Percentiles rank a stretch among this genome's conserved stretches.
phyloP scores from a whole-genome alignment of 179 eudicot species.

The Carnegiea gigantea region DNA sequence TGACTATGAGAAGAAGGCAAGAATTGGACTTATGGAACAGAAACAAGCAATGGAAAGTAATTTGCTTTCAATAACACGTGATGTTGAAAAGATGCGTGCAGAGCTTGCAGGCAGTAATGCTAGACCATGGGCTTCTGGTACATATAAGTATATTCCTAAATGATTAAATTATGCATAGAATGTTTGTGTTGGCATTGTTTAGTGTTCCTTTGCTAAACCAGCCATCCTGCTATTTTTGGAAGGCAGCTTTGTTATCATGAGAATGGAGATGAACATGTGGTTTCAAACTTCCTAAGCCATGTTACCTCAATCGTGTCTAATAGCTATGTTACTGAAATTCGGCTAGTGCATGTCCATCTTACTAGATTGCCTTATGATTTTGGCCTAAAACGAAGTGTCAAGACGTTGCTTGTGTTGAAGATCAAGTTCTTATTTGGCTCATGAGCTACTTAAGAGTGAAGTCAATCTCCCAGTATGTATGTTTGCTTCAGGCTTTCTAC shows the following conservation, averaged over 20 bases:
- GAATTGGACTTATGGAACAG: constrained; percentile 80
- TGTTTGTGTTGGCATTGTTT: not conserved
- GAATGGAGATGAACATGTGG: not conserved
- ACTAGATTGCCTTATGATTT: not conserved
- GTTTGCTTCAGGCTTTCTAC: not conserved
- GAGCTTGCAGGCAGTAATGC: constrained; percentile 56
- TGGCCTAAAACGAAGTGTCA: not conserved
- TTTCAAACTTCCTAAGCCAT: not conserved
- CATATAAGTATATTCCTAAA: not conserved
- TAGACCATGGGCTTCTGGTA: constrained; percentile 82
- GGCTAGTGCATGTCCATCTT: not conserved
- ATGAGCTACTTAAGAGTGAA: not conserved
- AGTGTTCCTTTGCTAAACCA: too few relatives aligned
- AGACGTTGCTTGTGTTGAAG: not conserved
- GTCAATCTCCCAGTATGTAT: not conserved
- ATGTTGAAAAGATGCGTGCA: constrained; percentile 89
- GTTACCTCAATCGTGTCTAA: not conserved
- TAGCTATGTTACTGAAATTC: not conserved
- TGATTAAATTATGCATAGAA: not conserved
- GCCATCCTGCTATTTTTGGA: too few relatives aligned
- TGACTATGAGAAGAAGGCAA: constrained; percentile 90
- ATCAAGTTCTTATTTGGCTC: too few relatives aligned
- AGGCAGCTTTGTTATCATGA: too few relatives aligned
- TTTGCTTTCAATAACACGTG: constrained; percentile 90
- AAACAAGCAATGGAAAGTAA: constrained; percentile 87